A percentile compares a stretch with the other conserved stretches of the same genome.
Conservation (phyloP, 2,329 filamentous ascomycete species). For the Scytalidium sp. region DNA sequence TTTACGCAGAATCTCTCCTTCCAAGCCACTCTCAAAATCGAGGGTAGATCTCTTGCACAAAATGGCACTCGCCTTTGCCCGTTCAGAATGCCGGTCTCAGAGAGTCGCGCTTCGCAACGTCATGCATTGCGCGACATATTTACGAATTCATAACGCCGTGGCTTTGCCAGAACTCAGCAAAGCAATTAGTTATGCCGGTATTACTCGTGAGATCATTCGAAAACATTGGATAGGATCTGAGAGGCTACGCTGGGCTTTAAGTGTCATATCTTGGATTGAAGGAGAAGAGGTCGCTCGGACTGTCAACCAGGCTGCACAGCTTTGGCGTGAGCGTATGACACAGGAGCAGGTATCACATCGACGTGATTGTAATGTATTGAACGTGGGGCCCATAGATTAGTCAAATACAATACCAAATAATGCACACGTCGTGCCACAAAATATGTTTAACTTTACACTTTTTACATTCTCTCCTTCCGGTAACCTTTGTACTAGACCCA, state of each 20-base stretch:
- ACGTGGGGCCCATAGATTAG: constrained; percentile 13
- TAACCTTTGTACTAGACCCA: too few species aligned
- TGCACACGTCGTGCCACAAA: neutral
- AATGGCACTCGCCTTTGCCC: constrained; percentile 25
- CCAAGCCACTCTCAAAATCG: constrained; percentile 9
- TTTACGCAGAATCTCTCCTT: neutral
- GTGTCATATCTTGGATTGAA: constrained; percentile 17
- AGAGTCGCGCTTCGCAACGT: constrained; percentile 23
- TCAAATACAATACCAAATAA: neutral
- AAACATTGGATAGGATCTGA: constrained; percentile 14
- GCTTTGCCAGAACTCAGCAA: constrained; percentile 16
- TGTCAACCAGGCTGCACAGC: constrained; percentile 13
- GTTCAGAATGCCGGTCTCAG: constrained; percentile 5
- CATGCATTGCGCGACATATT: constrained; percentile 18
- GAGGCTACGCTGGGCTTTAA: constrained; percentile 19
- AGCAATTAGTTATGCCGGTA: constrained; percentile 16
- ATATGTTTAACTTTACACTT: too few species aligned
- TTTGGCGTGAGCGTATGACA: constrained; percentile 10
- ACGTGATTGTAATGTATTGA: constrained; percentile 9
- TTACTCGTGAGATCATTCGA: constrained; percentile 17
- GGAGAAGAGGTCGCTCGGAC: constrained; percentile 20
- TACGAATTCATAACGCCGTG: constrained; percentile 16
- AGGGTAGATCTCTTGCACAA: constrained; percentile 16
- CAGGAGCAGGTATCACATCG: neutral
- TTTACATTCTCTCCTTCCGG: too few species aligned